Percentiles rank a stretch among this genome's conserved stretches.
These are phyloP conservation scores for Brettanomyces naardenensis DNA, from an alignment of 805 yeast species.

Conservation along the genomic window DNA sequence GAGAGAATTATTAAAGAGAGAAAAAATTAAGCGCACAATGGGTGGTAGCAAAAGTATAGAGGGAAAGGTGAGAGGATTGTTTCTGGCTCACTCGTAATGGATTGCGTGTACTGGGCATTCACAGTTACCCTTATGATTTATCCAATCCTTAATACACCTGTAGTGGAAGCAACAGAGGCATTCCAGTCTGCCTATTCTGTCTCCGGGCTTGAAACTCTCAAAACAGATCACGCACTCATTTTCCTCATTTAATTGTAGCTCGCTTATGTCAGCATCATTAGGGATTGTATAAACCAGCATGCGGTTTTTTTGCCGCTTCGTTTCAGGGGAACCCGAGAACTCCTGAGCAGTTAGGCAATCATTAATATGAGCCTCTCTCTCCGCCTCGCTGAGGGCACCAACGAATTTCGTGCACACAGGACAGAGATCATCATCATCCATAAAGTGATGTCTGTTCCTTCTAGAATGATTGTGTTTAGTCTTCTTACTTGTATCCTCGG, in stretches of 20 bases:
- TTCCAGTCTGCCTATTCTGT: constrained; percentile 84
- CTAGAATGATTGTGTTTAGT: background rate
- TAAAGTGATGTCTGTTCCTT: background rate
- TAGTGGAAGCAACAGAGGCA: constrained; percentile 94
- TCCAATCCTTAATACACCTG: constrained; percentile 87
- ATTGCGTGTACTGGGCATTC: constrained; percentile 79
- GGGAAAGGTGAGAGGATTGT: no score
- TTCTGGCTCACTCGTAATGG: no score
- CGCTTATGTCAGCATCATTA: constrained; percentile 22
- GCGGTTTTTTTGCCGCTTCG: constrained; percentile 54
- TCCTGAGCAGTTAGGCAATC: constrained; percentile 57
- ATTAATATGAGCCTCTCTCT: constrained; percentile 60
- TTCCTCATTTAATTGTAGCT: constrained; percentile 27
- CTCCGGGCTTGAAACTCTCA: constrained; percentile 81
- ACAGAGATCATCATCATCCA: constrained; percentile 30
- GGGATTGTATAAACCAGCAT: constrained; percentile 76
- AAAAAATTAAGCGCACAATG: no score
- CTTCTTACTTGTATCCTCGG: background rate
- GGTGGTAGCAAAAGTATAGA: no score
- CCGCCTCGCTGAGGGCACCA: constrained; percentile 15
- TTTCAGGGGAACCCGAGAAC: constrained; percentile 53
- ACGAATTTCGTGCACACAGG: constrained; percentile 33
- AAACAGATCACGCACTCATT: constrained; percentile 92
- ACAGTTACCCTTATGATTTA: constrained; percentile 73
- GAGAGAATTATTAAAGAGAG: no score